These are phyloP conservation scores for Starmera amethionina DNA, from an alignment of 805 yeast species.

Conservation along the genomic window DNA sequence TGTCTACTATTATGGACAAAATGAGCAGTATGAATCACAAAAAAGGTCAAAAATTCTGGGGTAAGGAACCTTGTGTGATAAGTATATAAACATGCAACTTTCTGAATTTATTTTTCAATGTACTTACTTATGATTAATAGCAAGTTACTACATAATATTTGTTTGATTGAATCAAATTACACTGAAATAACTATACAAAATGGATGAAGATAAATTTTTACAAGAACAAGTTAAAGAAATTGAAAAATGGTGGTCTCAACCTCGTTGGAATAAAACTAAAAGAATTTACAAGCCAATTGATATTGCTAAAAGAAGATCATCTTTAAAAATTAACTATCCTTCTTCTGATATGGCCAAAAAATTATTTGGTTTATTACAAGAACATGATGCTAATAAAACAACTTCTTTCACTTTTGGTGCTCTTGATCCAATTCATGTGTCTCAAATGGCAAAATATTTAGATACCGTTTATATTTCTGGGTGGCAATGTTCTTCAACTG, in stretches of 20 bases:
- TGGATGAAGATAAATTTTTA: constrained; percentile 15
- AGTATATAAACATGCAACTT: too few relatives aligned
- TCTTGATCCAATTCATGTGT: constrained; percentile 86
- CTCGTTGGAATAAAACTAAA: constrained; percentile 84
- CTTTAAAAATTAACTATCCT: constrained; percentile 64
- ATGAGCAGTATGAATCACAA: too few relatives aligned
- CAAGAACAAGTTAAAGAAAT: constrained; percentile 55
- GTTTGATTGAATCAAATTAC: too few relatives aligned
- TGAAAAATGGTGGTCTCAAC: constrained; percentile 85
- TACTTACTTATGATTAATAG: not conserved
- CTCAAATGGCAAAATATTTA: constrained; percentile 94
- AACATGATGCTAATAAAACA: constrained; percentile 65
- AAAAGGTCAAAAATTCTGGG: not conserved
- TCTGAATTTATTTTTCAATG: not conserved
- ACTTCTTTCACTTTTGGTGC: constrained; percentile 92
- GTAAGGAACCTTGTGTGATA: not conserved
- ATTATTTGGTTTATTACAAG: constrained; percentile 55
- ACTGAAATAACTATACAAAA: not conserved
- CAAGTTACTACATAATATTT: not conserved
- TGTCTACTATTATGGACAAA: too few relatives aligned
- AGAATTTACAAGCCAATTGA: constrained; percentile 85
- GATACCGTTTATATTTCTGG: constrained; percentile 93
- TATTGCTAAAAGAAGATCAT: constrained; percentile 82
- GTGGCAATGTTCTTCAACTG: constrained; percentile 98
- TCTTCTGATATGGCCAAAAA: constrained; percentile 76